Conservation (phyloP, 805 yeast species). For the Saturnispora sanitii region DNA sequence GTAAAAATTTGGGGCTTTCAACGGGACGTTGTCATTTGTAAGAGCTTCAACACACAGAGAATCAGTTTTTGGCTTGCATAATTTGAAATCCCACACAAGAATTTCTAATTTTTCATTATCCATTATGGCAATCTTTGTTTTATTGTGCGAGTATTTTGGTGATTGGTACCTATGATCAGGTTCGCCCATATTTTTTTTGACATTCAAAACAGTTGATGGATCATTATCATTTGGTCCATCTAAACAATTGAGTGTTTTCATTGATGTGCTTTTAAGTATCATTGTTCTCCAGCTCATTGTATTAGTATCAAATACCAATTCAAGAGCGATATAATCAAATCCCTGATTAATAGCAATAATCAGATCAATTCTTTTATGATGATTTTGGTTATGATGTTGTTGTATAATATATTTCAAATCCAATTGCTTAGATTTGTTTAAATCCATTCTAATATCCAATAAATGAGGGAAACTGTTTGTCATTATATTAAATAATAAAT, state of each 20-base stretch:
- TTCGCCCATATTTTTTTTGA: background rate
- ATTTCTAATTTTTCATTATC: background rate
- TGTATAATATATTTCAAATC: slow-evolving; percentile 2
- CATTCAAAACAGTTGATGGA: background rate
- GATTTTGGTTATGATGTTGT: background rate
- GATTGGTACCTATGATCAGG: background rate
- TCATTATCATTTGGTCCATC: background rate
- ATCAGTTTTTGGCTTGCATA: background rate
- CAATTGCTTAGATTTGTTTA: background rate
- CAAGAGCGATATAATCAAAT: background rate
- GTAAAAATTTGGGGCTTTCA: slow-evolving; percentile 22
- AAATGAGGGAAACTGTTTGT: slow-evolving; percentile 9
- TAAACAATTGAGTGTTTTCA: background rate
- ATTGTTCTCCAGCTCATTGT: background rate
- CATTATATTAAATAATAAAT: slow-evolving; percentile 18
- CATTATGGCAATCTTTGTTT: slow-evolving; percentile 1
- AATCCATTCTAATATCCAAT: slow-evolving; percentile 1
- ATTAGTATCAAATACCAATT: background rate
- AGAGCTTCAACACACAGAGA: slow-evolving; percentile 11
- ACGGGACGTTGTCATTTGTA: slow-evolving; percentile 16
- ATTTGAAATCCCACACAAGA: slow-evolving; percentile 4
- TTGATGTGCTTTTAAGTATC: slow-evolving; percentile 3
- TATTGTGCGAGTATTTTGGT: background rate
- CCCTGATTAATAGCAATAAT: background rate
- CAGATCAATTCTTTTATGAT: background rate